Base-by-base conservation (phyloP, 345 rosid species). In the Syzygium grande region DNA sequence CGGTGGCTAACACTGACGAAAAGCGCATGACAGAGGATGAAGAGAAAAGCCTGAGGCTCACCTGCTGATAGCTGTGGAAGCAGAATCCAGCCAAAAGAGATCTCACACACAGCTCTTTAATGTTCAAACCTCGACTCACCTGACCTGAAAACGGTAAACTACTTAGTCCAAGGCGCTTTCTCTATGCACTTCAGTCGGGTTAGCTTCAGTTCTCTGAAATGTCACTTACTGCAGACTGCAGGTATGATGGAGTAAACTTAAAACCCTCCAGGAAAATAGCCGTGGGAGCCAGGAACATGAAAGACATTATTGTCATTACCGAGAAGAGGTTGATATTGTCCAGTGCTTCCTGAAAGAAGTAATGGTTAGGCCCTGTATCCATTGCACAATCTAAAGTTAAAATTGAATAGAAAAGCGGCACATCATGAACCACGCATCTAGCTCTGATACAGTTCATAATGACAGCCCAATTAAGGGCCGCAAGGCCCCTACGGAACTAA, bases 261-360 rank as follows among this genome's bases (percentile, higher is more conserved):
- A 90, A 38, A 30, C 99, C 99, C 86, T 96, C 98, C 21, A 93
- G 49, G 86, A 91, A 87, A 90, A 95, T 86, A 55, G 99, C 98
- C 10, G 91, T 30, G 19, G 99, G 99, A 88, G 91, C 94, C 92
- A 95, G 86, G 55, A 96, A 90, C 65, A 92, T 86, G 87, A 96
- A 95, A 52, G 97, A 95, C 61, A 95, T 93, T 5, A 95, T 88
- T 7, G 99, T 96, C 89, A 97, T 92, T 25, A 94, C 91, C 27
- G 98, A 96, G 94, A 97, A 96, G 87, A 95, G 95, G 89, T 95
- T 96, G 95, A 95, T 89, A 89, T 96, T 96, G 91, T 97, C 99
- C 96, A 97, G 77, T 23, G 93, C 51, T 87, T 93, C 99, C 98
- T 96, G 94, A 79, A 80, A 79, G 87, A 63, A n/a, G 56, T 61